Percentiles rank a stretch among this genome's conserved stretches.
Evolutionary conservation across 1,284 basidiomycete species (phyloP).

Genomic region (Austroboletus olivaceoglutinosus): DNA sequence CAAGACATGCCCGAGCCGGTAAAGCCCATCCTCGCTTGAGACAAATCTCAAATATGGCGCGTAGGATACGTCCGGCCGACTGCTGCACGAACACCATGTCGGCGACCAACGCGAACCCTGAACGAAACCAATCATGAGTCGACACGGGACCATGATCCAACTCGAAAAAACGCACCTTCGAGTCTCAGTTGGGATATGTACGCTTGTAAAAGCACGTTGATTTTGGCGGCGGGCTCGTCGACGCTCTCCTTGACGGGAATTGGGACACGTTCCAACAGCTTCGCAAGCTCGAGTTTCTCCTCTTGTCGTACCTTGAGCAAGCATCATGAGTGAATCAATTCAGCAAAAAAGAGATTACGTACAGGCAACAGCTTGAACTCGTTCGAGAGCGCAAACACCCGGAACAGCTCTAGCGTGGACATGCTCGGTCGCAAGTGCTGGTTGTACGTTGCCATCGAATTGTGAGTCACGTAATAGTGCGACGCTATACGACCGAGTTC

Average conservation of each 20-base stretch:
- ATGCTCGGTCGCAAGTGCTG: conserved; percentile 90
- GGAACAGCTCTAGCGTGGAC: conserved; percentile 88
- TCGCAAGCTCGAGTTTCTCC: conserved; percentile 91
- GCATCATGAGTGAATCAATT: not conserved
- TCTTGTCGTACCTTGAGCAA: conserved; percentile 54
- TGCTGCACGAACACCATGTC: conserved; percentile 98
- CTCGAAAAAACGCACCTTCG: conserved; percentile 54
- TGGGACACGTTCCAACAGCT: conserved; percentile 92
- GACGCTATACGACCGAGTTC: conserved; percentile 95
- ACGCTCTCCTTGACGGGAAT: conserved; percentile 97
- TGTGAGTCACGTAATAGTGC: conserved; percentile 95
- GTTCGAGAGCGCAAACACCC: conserved; percentile 94
- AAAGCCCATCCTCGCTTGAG: conserved; percentile 98
- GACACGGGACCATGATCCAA: not conserved
- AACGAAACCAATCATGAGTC: not conserved
- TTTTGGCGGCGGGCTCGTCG: conserved; percentile 95
- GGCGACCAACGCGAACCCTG: conserved; percentile 91
- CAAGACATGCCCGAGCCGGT: conserved; percentile 87
- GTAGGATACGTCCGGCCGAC: conserved; percentile 90
- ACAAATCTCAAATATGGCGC: conserved; percentile 98
- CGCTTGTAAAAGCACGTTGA: conserved; percentile 94
- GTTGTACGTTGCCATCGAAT: conserved; percentile 96
- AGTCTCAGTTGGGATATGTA: conserved; percentile 95
- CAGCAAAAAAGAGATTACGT: conserved; percentile 19
- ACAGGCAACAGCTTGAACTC: conserved; percentile 97